Base-by-base conservation (phyloP, 306 rosid genomes). In the Fagus sylvatica region DNA sequence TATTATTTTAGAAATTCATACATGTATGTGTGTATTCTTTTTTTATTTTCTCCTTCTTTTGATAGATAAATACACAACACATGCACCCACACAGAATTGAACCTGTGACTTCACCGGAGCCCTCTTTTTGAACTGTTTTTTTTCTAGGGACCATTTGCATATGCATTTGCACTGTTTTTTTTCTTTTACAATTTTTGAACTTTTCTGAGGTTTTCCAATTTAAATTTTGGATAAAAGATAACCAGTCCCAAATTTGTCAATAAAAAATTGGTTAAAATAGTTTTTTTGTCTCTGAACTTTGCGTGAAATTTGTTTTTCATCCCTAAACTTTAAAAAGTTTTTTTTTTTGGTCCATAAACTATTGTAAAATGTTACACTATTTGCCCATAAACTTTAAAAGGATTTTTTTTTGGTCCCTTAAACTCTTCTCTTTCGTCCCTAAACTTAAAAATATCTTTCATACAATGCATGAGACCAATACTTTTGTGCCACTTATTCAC, bases 1-100 rank as follows among this genome's bases (percentile, higher is more conserved):
- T 82, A 77, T 46, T 36, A 37, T 54, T 75, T 75, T 59, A 62
- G 43, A 73, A 19, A 68, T 48, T 78, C 54, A 13, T 72, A 51
- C 2, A 28, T 54, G 70, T 69, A 77, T 36, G 53, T 48, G 36
- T 46, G 37, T 75, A 11, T 69, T 67, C 10, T 22, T 40, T 2
- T 73, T 8, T 2, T 53, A 28, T 42, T 51, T 15, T 43, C 11
- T 19, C 5, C 61, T 17, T 40, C 15, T 37, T 80, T 43, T 62
- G 39, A 9, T 17, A 12, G 46, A 2, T 73, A 13, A 53, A 48
- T 32, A 39, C 53, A n/a, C 41, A 73, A 56, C 60, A 30, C 30
- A 34, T 43, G 42, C 54, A 6, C 1, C 2, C 39, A 65, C 49
- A 65, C 5, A 37, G 42, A 65, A 65, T 65, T 65, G 70, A 65